Conservation (phyloP, 352 stramenopile species). For the Elongisporangium prolatum region DNA sequence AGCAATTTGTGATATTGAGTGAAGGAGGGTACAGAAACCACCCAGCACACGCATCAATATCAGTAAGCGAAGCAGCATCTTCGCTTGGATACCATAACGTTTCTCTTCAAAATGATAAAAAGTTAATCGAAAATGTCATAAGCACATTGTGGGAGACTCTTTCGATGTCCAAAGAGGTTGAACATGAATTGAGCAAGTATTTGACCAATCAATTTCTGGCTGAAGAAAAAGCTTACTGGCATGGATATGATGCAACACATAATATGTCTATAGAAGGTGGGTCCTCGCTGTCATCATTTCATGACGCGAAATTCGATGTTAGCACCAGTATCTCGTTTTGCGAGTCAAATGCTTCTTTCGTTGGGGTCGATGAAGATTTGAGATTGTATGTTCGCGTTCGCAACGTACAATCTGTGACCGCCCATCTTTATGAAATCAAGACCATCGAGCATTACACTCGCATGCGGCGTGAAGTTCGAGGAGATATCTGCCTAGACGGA, state of each 20-base stretch:
- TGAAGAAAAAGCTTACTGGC: neutral
- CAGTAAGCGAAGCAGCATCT: neutral
- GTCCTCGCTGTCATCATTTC: neutral
- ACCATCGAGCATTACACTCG: constrained; percentile 52
- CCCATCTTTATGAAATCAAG: constrained; percentile 60
- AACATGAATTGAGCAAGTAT: neutral
- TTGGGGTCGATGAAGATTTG: constrained; percentile 32
- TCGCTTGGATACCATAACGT: neutral
- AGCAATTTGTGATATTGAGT: constrained; percentile 7
- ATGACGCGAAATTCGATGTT: neutral
- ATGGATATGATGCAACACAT: constrained; percentile 6
- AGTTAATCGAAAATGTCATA: neutral
- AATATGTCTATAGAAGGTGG: constrained; percentile 11
- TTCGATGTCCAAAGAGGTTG: neutral
- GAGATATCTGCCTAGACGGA: constrained; percentile 50
- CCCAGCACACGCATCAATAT: neutral
- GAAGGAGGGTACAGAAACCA: neutral
- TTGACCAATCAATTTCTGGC: neutral
- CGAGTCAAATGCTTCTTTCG: constrained; percentile 38
- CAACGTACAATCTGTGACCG: constrained; percentile 47
- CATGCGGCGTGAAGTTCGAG: constrained; percentile 35
- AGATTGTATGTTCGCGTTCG: constrained; percentile 31
- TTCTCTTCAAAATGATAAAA: neutral
- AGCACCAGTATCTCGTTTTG: constrained; percentile 31
- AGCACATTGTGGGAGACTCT: neutral